phyloP scores from a whole-genome alignment of 208 protist species.

The Trypanosoma platydactyli region DNA sequence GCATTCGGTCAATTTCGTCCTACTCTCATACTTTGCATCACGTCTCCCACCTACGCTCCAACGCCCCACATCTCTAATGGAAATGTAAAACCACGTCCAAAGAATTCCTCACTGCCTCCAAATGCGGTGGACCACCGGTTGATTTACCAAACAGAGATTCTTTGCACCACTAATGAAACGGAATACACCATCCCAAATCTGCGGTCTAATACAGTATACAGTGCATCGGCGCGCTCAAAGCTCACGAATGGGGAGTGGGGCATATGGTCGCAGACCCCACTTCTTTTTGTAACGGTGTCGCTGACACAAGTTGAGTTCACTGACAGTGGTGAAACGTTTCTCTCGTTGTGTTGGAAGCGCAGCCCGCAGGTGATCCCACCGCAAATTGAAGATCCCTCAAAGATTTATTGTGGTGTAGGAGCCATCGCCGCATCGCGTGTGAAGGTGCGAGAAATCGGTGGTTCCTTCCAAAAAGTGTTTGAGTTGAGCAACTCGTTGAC shows the following conservation, averaged over 20 bases:
- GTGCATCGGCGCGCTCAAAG: conserved; percentile 85
- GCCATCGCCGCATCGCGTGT: conserved; percentile 84
- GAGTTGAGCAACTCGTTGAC: conserved; percentile 68
- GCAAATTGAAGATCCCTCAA: conserved; percentile 46
- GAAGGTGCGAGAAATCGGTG: conserved; percentile 74
- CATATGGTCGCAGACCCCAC: conserved; percentile 79
- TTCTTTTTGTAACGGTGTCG: conserved; percentile 85
- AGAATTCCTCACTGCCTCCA: conserved; percentile 73
- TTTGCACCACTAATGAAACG: conserved; percentile 47
- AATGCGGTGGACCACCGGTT: conserved; percentile 73
- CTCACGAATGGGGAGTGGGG: conserved; percentile 86
- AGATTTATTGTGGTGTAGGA: conserved; percentile 63
- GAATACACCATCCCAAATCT: conserved; percentile 86
- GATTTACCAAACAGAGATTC: conserved; percentile 86
- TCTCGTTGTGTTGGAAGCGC: conserved; percentile 78
- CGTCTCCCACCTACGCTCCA: conserved; percentile 67
- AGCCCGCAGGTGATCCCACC: conserved; percentile 62
- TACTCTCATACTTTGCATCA: conserved; percentile 89
- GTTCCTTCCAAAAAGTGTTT: conserved; percentile 57
- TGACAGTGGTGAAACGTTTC: conserved; percentile 87
- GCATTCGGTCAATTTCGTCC: conserved; percentile 81
- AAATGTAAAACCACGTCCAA: conserved; percentile 39
- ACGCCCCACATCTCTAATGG: conserved; percentile 56
- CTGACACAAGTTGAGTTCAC: conserved; percentile 73
- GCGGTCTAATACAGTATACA: conserved; percentile 87